A percentile compares a stretch with the other conserved stretches of the same genome.
Conservation (phyloP, 176 grass and related monocot genomes). For the Chrysopogon serrulatus region DNA sequence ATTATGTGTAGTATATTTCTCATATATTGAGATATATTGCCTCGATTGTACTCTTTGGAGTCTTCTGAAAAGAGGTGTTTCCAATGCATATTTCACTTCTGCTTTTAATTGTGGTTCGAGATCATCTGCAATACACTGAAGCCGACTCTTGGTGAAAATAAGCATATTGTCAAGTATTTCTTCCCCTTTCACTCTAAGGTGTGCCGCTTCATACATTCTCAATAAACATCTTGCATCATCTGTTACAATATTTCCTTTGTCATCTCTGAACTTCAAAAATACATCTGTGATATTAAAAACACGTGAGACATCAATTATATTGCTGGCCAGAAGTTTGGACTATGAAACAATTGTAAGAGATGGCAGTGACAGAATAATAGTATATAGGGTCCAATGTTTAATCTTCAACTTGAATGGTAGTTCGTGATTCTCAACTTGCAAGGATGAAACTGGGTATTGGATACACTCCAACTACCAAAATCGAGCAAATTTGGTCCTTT, state of each 20-base stretch:
- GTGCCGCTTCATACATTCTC: constrained; percentile 32
- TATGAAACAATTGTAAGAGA: not conserved
- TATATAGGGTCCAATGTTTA: not conserved
- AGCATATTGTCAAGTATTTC: constrained; percentile 13
- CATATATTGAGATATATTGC: not conserved
- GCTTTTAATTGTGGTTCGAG: not conserved
- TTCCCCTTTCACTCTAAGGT: constrained; percentile 27
- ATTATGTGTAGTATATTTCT: not conserved
- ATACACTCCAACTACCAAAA: not conserved
- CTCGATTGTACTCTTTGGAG: not conserved
- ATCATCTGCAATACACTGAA: not conserved
- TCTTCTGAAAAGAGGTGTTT: not conserved
- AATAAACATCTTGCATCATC: constrained; percentile 19
- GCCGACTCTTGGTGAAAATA: not conserved
- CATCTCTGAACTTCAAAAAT: constrained; percentile 39
- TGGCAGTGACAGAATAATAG: not conserved
- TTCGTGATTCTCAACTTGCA: not conserved
- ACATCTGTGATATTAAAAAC: constrained; percentile 9
- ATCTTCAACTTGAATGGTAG: not conserved
- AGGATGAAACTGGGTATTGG: not conserved
- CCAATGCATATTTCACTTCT: not conserved
- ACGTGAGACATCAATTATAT: not conserved
- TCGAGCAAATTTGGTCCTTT: not conserved
- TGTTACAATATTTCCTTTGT: constrained; percentile 13
- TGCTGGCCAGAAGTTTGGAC: not conserved